Conservation (phyloP, 1,284 basidiomycete genomes). For the Agroathelia rolfsii region DNA sequence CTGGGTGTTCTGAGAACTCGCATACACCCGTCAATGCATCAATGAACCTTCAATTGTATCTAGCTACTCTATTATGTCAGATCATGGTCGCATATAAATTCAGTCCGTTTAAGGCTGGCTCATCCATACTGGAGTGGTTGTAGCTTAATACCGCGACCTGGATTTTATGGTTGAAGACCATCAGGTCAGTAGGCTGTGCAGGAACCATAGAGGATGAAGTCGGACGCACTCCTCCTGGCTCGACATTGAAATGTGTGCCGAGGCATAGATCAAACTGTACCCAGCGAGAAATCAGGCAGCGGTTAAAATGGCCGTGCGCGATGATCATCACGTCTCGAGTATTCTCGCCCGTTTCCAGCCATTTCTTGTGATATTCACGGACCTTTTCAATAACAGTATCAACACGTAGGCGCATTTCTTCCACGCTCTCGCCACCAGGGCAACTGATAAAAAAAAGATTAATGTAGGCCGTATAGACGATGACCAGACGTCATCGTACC, state of each 20-base stretch:
- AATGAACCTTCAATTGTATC: no score
- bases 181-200: slow-evolving; percentile 9
- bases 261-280: slow-evolving; percentile 55
- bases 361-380: slow-evolving; percentile 65
- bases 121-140: slow-evolving; percentile 68
- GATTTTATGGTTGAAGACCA: no score
- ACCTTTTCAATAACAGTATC: slow-evolving; percentile 73
- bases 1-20: no score
- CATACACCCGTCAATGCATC: no score
- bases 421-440: slow-evolving; percentile 76
- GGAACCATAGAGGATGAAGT: slow-evolving; percentile 1
- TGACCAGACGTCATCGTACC: slow-evolving; percentile 29
- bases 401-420: slow-evolving; percentile 71
- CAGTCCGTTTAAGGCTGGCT: slow-evolving; percentile 64
- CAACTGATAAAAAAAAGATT: slow-evolving; percentile 39
- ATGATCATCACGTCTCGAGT: slow-evolving; percentile 67
- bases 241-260: slow-evolving; percentile 72
- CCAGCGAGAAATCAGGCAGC: slow-evolving; percentile 79
- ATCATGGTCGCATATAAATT: slow-evolving; percentile 52
- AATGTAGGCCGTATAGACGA: not conserved
- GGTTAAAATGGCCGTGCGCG: slow-evolving; percentile 79
- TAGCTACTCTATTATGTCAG: slow-evolving; percentile 15
- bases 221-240: slow-evolving; percentile 62
- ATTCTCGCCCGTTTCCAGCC: slow-evolving; percentile 53
- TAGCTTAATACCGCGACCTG: slow-evolving; percentile 66